Conservation (phyloP, 139 green algal genomes). For the Ulvella scutata region DNA sequence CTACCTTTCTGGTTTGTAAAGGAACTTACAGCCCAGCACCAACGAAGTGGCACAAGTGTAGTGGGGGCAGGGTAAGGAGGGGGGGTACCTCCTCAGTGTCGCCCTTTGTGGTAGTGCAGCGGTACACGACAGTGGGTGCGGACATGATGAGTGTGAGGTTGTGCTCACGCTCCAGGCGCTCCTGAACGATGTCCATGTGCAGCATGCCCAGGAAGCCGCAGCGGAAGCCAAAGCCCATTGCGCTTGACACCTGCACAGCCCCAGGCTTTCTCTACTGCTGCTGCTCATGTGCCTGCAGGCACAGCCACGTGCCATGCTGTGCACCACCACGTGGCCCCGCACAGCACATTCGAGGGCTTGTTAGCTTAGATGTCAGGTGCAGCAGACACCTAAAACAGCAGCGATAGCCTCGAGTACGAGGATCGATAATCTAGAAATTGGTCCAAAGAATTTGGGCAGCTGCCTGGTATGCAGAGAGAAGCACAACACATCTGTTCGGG, state of each 20-base stretch:
- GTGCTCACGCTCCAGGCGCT: constrained; percentile 95
- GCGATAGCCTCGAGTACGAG: too few species aligned
- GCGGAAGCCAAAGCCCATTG: constrained; percentile 97
- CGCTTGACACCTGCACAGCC: constrained; percentile 41
- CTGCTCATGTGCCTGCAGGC: background rate
- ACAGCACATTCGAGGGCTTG: too few species aligned
- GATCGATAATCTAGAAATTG: too few species aligned
- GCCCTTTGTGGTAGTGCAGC: constrained; percentile 38
- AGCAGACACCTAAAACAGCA: too few species aligned
- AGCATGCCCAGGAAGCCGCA: constrained; percentile 96
- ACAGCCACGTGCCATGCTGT: background rate
- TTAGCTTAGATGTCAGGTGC: too few species aligned
- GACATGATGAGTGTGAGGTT: constrained; percentile 93
- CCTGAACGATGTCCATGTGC: constrained; percentile 97
- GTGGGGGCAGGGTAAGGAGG: background rate
- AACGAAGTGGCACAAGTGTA: too few species aligned
- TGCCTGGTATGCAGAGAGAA: too few species aligned
- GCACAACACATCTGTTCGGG: too few species aligned
- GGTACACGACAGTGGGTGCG: constrained; percentile 87
- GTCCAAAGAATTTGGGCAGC: too few species aligned
- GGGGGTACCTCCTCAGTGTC: constrained; percentile 32
- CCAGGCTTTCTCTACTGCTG: background rate
- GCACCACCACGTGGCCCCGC: too few species aligned
- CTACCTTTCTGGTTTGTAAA: too few species aligned
- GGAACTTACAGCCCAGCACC: too few species aligned